phyloP scores from a whole-genome alignment of 1,284 basidiomycete species.

The Mycosarcoma maydis region DNA sequence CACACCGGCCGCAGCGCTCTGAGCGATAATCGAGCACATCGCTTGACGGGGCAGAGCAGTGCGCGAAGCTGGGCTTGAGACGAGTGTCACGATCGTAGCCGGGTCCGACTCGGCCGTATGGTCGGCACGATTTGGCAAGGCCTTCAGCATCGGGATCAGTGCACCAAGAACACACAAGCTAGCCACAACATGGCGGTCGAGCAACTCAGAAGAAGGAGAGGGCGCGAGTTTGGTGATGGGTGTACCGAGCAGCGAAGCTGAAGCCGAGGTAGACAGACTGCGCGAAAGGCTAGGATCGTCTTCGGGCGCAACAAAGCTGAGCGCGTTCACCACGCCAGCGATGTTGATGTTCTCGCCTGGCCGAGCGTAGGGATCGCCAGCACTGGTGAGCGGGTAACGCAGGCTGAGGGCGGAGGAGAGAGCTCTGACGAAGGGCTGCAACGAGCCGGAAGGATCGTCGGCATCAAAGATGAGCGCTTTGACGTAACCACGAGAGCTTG shows the following conservation, averaged over 20 bases:
- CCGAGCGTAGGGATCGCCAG: constrained; percentile 64
- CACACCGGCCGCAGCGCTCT: constrained; percentile 49
- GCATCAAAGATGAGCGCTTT: constrained; percentile 52
- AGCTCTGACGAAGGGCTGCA: constrained; percentile 52
- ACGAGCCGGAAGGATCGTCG: constrained; percentile 30
- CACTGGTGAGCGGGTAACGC: constrained; percentile 59
- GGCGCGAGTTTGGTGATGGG: constrained; percentile 38
- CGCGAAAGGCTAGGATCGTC: constrained; percentile 27
- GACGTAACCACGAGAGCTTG: constrained; percentile 61
- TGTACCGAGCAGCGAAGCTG: constrained; percentile 14
- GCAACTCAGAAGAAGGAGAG: constrained; percentile 35
- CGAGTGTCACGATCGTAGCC: constrained; percentile 42
- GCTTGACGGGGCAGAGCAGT: constrained; percentile 48
- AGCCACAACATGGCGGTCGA: constrained; percentile 52
- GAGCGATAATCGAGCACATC: constrained; percentile 49
- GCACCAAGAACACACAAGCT: constrained; percentile 51
- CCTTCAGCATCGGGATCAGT: constrained; percentile 43
- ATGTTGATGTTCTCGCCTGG: constrained; percentile 59
- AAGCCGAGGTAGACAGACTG: constrained; percentile 26
- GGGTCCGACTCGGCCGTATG: constrained; percentile 17
- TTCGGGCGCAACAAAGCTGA: constrained; percentile 51
- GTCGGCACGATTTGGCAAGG: constrained; percentile 39
- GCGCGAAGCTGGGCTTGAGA: constrained; percentile 45
- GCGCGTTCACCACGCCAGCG: constrained; percentile 59
- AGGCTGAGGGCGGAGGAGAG: constrained; percentile 56